Conservation (phyloP, 495 filamentous ascomycete genomes). For the Aspergillus nidulans region DNA sequence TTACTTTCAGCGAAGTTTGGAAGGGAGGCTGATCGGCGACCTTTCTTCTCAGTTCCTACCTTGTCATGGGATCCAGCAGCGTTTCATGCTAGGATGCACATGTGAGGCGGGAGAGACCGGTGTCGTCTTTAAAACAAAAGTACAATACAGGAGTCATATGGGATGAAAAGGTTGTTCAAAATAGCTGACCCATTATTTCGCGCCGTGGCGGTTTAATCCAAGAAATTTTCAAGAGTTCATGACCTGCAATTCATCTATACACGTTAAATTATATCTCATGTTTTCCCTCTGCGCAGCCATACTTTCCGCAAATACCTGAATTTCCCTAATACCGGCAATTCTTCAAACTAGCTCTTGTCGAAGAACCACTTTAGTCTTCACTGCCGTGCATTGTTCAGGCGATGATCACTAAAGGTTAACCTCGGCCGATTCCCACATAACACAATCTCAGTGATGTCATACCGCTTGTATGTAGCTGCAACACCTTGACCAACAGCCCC, state of each 20-base stretch:
- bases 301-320: neutral
- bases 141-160: conserved; percentile 34
- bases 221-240: conserved; percentile 42
- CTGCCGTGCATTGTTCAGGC: too few species aligned
- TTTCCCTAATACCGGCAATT: too few species aligned
- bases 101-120: conserved; percentile 25
- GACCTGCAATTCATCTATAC: conserved; percentile 1
- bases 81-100: conserved; percentile 36
- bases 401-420: too few species aligned
- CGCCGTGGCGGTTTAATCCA: conserved; percentile 50
- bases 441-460: too few species aligned
- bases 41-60: conserved; percentile 32
- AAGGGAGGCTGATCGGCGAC: conserved; percentile 39
- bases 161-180: conserved; percentile 46
- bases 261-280: neutral
- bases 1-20: conserved; percentile 39
- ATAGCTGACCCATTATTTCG: conserved; percentile 45
- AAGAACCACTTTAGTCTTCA: too few species aligned
- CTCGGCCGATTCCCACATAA: too few species aligned
- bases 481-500: too few species aligned
- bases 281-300: neutral
- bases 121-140: conserved; percentile 26
- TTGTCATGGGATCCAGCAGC: conserved; percentile 29
- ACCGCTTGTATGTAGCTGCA: too few species aligned
- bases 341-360: too few species aligned